Base-by-base conservation (phyloP, 2,329 filamentous ascomycete genomes). In the Eutypa lata region DNA sequence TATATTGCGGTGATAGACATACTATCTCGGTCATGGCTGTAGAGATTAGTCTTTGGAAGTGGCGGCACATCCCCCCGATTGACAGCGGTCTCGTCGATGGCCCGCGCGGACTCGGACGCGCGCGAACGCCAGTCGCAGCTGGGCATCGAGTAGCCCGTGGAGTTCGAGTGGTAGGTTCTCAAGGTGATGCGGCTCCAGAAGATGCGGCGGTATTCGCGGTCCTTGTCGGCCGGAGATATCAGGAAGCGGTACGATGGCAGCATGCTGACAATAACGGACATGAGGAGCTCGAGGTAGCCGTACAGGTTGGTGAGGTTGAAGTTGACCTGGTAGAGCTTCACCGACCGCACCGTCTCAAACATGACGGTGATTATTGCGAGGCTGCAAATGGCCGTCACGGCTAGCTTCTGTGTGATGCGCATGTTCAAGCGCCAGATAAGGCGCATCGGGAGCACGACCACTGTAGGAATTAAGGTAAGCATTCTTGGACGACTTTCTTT, bases 171-270 rank as follows among this genome's bases (percentile, higher is more conserved):
- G 13, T 52, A 46, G 42, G 35, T 54, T 14, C 54, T 42, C 52
- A 56, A 38, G 21, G 54, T 57, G 14, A 57, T 31, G 24, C 52
- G 52, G 44, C 24, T 57, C 54, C 54, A 57, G 26, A 54, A 54
- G 10, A 53, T 46, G 2, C 51, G 55, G 5, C 49, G 53, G 21
- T 59, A 56, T 47, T 58, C 55, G 3, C 50, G 50, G 28, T 57
- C 50, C 51, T 59, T 61, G 18, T 55, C 53, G 7, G 55, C 31
- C 0, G 55, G 49, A 18, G 57, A 61, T n/a, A 61, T 35, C 13
- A 61, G 28, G 49, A 57, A 59, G 19, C 57, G 52, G 31, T 61
- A 61, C 18, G 57, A 61, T 16, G 57, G 58, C n/a, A 61, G 33
- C 53, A 59, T 54, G n/a, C 55, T 53, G 13, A 56, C 43, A 22